These are phyloP conservation scores for Silene latifolia DNA, from an alignment of 148 eudicot genomes.

Conservation along the genomic window DNA sequence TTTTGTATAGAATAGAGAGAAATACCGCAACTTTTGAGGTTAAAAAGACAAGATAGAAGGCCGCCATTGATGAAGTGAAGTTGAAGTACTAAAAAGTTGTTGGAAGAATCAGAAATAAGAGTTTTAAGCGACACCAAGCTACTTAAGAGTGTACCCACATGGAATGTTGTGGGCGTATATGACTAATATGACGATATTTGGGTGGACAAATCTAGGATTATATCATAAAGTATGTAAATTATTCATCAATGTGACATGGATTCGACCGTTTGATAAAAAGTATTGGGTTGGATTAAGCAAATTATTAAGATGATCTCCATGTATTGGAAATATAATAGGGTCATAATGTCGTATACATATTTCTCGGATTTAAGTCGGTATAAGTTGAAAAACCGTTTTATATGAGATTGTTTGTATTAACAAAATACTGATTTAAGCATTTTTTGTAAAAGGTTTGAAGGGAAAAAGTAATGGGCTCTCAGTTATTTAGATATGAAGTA, in stretches of 20 bases:
- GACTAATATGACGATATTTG: neutral
- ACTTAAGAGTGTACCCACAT: slow-evolving; percentile 14
- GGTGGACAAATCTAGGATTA: neutral
- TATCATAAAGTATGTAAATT: neutral
- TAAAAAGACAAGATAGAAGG: slow-evolving; percentile 14
- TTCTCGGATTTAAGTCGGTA: too few species aligned
- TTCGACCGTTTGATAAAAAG: slow-evolving; percentile 1
- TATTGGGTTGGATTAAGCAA: neutral
- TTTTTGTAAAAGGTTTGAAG: too few species aligned
- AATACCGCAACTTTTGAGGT: slow-evolving; percentile 27
- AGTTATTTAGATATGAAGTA: too few species aligned
- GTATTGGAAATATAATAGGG: neutral
- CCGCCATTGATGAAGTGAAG: slow-evolving; percentile 22
- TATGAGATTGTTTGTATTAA: too few species aligned
- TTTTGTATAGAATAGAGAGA: slow-evolving; percentile 25
- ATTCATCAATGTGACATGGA: neutral
- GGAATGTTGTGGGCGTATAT: neutral
- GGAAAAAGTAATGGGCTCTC: too few species aligned
- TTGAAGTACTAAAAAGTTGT: neutral
- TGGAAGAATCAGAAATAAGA: neutral
- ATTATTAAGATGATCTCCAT: neutral
- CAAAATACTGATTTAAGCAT: too few species aligned
- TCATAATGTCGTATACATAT: neutral
- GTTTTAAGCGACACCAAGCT: slow-evolving; percentile 17
- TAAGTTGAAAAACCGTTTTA: too few species aligned